Base-by-base conservation (phyloP, 2,329 filamentous ascomycete species). In the Ceratocystis cacaofunesta region DNA sequence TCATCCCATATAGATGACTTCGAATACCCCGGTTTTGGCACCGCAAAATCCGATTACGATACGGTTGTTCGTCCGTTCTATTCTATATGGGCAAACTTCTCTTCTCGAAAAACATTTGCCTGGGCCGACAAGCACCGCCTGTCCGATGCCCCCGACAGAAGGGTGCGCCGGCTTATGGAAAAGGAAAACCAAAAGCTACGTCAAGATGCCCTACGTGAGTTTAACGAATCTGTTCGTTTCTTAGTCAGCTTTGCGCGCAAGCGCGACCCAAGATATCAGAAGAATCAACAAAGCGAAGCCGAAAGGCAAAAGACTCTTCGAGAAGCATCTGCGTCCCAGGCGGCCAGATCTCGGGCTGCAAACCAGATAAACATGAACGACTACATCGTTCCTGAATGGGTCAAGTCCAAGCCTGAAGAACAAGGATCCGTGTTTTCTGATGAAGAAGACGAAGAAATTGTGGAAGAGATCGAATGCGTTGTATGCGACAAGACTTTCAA, bases 211-310 rank as follows among this genome's bases (percentile, higher is more conserved):
- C 83, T 88, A 10, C 84, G 87, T 65, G 89, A 96, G 69, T 97
- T 96, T 77, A 97, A 96, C 74, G 91, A 96, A 68, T 88, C 91
- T 2, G 90, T 99, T 36, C 79, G 90, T 66, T 89, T 90, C 5
- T 80, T 99, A 12, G 88, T 97, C 1, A 81, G 85, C 1, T 97
- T 97, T 75, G 88, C 92, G 17, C 86, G 90, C 69, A 97, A 96
- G 76, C 84, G 94, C 43, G 94, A 99, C 72, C 90, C 91, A 0
- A 85, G 94, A 55, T 95, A 90, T 72, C 81, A 88, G 5, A 82
- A 85, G 30, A 92, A 90, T 70, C 83, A 80, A 0, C 88, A 92
- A 72, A 88, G 85, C 19, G 88, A 95, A 71, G 85, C 84, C 10
- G 88, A 96, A 71, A 84, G 92, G 32, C 90, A 95, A 71, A 86